Conservation (phyloP, 2,329 filamentous ascomycete genomes). For the Coleophoma cylindrospora region DNA sequence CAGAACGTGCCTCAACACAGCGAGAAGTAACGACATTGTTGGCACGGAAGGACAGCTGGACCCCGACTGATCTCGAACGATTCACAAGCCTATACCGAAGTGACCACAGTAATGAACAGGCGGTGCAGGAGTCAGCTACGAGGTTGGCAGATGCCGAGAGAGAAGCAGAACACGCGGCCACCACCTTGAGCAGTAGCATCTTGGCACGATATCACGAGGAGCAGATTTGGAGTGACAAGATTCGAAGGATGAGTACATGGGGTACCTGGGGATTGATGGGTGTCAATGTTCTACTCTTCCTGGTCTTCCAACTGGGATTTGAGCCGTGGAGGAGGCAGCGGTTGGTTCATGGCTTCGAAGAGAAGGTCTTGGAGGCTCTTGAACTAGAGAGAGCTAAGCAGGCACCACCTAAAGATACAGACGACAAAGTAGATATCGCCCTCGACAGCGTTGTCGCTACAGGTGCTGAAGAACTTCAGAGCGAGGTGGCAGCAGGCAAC, state of each 20-base stretch:
- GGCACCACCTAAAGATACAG: slow-evolving; percentile 5
- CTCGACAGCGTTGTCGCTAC: slow-evolving; percentile 18
- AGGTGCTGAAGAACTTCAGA: slow-evolving; percentile 16
- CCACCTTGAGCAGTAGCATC: slow-evolving; percentile 75
- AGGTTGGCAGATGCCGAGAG: slow-evolving; percentile 71
- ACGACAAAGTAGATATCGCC: slow-evolving; percentile 5
- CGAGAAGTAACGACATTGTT: slow-evolving; percentile 93
- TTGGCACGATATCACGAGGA: slow-evolving; percentile 94
- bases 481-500: slow-evolving; percentile 6
- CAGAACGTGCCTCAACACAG: slow-evolving; percentile 80
- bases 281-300: slow-evolving; percentile 83
- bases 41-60: slow-evolving; percentile 92
- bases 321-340: slow-evolving; percentile 86
- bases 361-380: slow-evolving; percentile 65
- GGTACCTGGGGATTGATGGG: slow-evolving; percentile 98
- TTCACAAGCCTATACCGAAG: slow-evolving; percentile 90
- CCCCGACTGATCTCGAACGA: slow-evolving; percentile 78
- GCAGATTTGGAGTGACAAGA: slow-evolving; percentile 98
- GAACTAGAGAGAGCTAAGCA: slow-evolving; percentile 46
- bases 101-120: slow-evolving; percentile 89
- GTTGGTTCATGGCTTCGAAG: slow-evolving; percentile 78
- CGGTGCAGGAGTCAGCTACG: slow-evolving; percentile 68
- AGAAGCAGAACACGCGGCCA: slow-evolving; percentile 71
- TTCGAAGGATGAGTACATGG: slow-evolving; percentile 94
- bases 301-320: slow-evolving; percentile 81